Base-by-base conservation (phyloP, 2,329 filamentous ascomycete species). In the Cyclaneusma minus region DNA sequence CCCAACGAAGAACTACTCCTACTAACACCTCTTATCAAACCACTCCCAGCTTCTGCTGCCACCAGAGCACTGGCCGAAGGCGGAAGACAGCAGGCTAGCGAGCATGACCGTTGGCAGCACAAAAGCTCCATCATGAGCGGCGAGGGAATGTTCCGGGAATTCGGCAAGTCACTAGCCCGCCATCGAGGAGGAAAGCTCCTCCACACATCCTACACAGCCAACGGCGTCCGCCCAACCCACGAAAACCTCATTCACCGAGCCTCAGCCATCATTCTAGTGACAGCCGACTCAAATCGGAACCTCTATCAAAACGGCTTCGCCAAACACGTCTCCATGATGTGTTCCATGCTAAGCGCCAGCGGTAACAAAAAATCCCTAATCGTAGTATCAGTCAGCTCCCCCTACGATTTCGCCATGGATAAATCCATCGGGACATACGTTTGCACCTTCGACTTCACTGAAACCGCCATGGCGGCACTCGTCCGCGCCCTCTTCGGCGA, bases 381-480 rank as follows among this genome's bases (percentile, higher is more conserved):
- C 13, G 87, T 94, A 3, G 78, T 94, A 6, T 80, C 87, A 1
- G 85, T 92, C 38, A 93, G 84, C 51, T 94, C 85, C 1, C 87
- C 87, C 0, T 95, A 94, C 49, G 87, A 95, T 49, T 95, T 95
- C 48, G 84, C 83, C 22, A 84, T 87, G 67, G 87, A 95, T 43
- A 77, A 78, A 36, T 73, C 73, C 1, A 87, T 95, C 21, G 80
- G 81, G 5, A 93, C 85, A 1, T 94, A 94, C 42, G 66, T 95
- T 21, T 94, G 87, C 56, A 93, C 85, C 0, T 94, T 91, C 49
- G 85, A 94, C 53, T 94, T 93, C 43, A 94, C 87, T 1, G 87
- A 94, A 41, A 87, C 80, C 6, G 84, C 87, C 11, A 69, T 94
- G 55, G 74, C 78, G 33, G 81, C 84, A 1, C 57, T 93, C 4